Base-by-base conservation (phyloP, 78 protist species). In the Dictyostelium discoideum region DNA sequence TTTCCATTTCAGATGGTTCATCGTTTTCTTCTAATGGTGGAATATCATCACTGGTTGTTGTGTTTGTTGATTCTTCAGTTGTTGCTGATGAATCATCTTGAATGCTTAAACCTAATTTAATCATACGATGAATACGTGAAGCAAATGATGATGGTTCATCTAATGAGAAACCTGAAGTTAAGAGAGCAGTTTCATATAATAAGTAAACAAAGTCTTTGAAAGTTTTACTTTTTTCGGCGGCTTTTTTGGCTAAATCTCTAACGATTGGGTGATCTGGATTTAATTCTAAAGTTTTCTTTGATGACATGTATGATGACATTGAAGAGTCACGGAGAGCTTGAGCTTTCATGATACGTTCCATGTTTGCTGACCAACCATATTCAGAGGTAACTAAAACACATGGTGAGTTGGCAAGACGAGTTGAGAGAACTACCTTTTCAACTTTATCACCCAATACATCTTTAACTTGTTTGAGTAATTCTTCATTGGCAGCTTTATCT, bases 281-380 rank as follows among this genome's bases (percentile, higher is more conserved):
- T 97, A 99, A 85, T 98, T 99, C 99, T 87, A 99, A 50, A 24
- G 99, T 98, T 98, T 99, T 99, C 98, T 98, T 98, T 50, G 98
- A 83, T 32, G 96, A 86, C 99, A 99, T 99, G 98, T 98, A 98
- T 67, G 98, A 77, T 24, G 98, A 92, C 99, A 99, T 98, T 92
- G 98, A 86, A 63, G 82, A 37, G 96, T 99, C 99, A 84, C 99
- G 98, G 32, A 99, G 99, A 10, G 99, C 99, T 98, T 99, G 99
- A 29, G 99, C 99, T 98, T 98, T 98, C 99, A 99, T 99, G 99
- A 99, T 98, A 85, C 99, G 97, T 98, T 99, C 99, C 99, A 99
- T 99, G 97, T 99, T 98, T 93, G 99, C 99, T 39, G 99, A 97
- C 99, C 99, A 99, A 76, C 99, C 99, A 92, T 86, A 98, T 97